Base-by-base conservation (phyloP, 805 yeast species). In the Saturnispora dispora region DNA sequence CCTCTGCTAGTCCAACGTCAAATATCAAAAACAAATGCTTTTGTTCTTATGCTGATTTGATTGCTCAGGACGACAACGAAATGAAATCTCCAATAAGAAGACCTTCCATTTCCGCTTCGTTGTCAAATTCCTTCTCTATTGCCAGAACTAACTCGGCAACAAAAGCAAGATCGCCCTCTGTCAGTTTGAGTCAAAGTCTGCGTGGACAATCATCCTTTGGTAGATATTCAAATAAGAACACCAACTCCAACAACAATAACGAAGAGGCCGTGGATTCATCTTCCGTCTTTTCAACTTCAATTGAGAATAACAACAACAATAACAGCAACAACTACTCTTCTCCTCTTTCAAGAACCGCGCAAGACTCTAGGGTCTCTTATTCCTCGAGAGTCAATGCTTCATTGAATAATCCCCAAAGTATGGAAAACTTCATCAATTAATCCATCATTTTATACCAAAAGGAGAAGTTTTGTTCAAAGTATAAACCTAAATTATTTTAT, bases 21-120 rank as follows among this genome's bases (percentile, higher is more conserved):
- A 59, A 50, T 18, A 11, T 37, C 13, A 37, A 37, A 47, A 62
- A 60, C 48, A 67, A 63, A 48, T 71, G 75, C 37, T 86, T 86
- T 63, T 83, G 80, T 61, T 82, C 89, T 2, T 87, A 84, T 64
- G 95, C 91, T 3, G 96, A 87, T 59, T 76, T 87, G 78, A 75
- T 85, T 54, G 77, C 73, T 56, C 81, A 78, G 58, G 91, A 84
- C 64, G 85, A 82, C 59, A 72, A 66, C 44, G 71, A 68, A 47
- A 57, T 61, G 10, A 61, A 62, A 30, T 60, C 58, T 40, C 56
- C 63, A 32, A 73, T 79, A 49, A 76, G 85, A 65, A 75, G 88
- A 65, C 89, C 89, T 7, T 75, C 79, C 1, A 64, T 76, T 11
- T 62, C 75, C 1, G 72, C 74, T 44, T 68, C 77, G 1, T 54